phyloP scores from a whole-genome alignment of 345 rosid genomes.

The Nephelium lappaceum region DNA sequence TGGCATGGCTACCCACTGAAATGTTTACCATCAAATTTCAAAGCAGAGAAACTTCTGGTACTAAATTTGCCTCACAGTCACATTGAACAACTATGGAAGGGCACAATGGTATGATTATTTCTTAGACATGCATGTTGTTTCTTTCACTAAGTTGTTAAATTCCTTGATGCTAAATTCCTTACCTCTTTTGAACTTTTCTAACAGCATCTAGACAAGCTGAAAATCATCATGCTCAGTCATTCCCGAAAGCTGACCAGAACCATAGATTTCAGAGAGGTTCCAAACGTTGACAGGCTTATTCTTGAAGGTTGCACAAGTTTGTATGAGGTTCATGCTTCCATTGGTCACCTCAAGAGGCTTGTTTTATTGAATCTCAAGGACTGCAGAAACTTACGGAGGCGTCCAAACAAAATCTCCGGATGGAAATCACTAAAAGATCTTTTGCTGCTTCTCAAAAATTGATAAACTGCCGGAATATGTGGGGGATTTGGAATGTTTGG shows the following conservation, averaged over 20 bases:
- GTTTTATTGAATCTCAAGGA: slow-evolving; percentile 21
- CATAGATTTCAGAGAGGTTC: slow-evolving; percentile 14
- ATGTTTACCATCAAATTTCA: slow-evolving; percentile 3
- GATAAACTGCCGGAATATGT: slow-evolving; percentile 11
- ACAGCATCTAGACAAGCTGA: neutral
- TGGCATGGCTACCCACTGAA: too few species aligned
- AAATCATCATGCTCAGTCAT: slow-evolving; percentile 2
- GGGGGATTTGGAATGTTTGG: slow-evolving; percentile 6
- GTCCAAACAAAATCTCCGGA: slow-evolving; percentile 21
- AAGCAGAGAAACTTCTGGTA: slow-evolving; percentile 20
- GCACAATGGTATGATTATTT: neutral
- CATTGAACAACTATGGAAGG: slow-evolving; percentile 11
- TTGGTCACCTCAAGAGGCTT: slow-evolving; percentile 22
- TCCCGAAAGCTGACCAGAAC: slow-evolving; percentile 10
- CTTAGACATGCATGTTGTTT: neutral
- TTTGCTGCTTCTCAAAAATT: slow-evolving; percentile 2
- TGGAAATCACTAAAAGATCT: slow-evolving; percentile 19
- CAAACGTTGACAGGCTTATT: slow-evolving; percentile 20
- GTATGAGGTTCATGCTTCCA: slow-evolving; percentile 22
- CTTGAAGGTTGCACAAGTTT: slow-evolving; percentile 22
- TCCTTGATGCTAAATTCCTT: neutral
- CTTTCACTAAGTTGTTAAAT: neutral
- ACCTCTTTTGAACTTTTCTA: neutral
- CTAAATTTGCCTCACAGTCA: slow-evolving; percentile 17
- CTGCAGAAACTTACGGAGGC: slow-evolving; percentile 28